Conservation (phyloP, 2,329 filamentous ascomycete species). For the Aspergillus calidoustus region DNA sequence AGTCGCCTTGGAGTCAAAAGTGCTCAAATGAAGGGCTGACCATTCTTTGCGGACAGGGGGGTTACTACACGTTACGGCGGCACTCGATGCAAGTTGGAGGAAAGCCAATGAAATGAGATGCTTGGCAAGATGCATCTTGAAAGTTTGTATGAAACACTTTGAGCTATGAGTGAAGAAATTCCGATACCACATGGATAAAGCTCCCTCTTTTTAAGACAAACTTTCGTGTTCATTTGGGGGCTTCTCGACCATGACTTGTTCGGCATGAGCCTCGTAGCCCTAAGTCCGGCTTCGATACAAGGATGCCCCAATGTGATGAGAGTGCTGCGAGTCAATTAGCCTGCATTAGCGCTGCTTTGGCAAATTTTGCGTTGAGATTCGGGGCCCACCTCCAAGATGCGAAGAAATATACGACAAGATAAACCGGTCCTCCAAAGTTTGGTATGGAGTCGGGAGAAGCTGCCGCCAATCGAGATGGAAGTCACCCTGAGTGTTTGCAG, state of each 20-base stretch:
- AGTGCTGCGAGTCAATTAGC: slow-evolving; percentile 1
- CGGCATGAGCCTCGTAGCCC: slow-evolving; percentile 6
- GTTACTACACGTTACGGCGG: slow-evolving; percentile 16
- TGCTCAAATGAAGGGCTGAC: slow-evolving; percentile 9
- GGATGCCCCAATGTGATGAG: slow-evolving; percentile 3
- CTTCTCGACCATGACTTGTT: slow-evolving; percentile 7
- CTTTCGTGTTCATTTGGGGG: background rate
- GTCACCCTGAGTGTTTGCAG: background rate
- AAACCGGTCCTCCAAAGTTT: background rate
- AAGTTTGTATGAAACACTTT: slow-evolving; percentile 12
- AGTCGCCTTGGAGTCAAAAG: background rate
- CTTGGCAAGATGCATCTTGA: slow-evolving; percentile 18
- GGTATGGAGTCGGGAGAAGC: background rate
- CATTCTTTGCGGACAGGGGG: slow-evolving; percentile 26
- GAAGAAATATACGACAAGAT: background rate
- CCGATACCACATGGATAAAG: slow-evolving; percentile 8
- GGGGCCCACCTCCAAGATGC: background rate
- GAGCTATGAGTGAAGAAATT: background rate
- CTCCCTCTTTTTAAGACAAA: slow-evolving; percentile 5
- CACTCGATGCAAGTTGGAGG: slow-evolving; percentile 11
- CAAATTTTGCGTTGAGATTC: background rate
- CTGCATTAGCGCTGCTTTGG: background rate
- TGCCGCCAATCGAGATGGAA: background rate
- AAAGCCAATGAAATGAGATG: slow-evolving; percentile 14
- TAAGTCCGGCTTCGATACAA: slow-evolving; percentile 3